Conservation (phyloP, 2,329 filamentous ascomycete species). For the Alternaria solani region DNA sequence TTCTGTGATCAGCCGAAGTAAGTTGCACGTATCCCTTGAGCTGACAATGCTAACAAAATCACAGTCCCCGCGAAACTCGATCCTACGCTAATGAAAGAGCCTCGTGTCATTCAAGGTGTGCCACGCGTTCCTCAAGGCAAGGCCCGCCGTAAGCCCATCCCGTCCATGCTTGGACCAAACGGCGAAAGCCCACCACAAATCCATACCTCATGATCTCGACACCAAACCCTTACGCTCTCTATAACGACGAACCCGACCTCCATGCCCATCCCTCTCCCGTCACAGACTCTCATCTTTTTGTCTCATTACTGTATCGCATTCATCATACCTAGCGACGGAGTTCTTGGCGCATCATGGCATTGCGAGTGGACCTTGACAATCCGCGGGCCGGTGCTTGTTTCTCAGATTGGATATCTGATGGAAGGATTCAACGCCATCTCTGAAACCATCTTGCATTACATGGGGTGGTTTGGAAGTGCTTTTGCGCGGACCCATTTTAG, state of each 20-base stretch:
- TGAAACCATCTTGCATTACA: constrained; percentile 33
- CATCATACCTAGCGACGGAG: constrained; percentile 47
- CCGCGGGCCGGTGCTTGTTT: constrained; percentile 13
- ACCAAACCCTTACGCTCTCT: constrained; percentile 17
- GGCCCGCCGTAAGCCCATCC: constrained; percentile 60
- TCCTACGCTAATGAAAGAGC: constrained; percentile 87
- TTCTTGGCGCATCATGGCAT: constrained; percentile 29
- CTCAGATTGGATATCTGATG: constrained; percentile 33
- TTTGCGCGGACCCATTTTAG: constrained; percentile 15
- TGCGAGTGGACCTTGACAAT: constrained; percentile 8
- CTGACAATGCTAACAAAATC: constrained; percentile 54
- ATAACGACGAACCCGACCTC: constrained; percentile 29
- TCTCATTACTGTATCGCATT: constrained; percentile 29
- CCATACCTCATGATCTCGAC: constrained; percentile 37
- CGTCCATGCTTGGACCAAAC: constrained; percentile 51
- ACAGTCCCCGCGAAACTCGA: constrained; percentile 84
- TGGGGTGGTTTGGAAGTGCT: constrained; percentile 14
- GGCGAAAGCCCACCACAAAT: constrained; percentile 30
- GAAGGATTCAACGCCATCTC: constrained; percentile 33
- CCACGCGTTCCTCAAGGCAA: constrained; percentile 66
- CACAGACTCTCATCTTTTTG: constrained; percentile 10
- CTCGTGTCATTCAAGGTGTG: constrained; percentile 87
- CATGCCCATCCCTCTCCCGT: constrained; percentile 24
- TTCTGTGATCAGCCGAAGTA: constrained; percentile 60
- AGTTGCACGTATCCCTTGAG: constrained; percentile 17